Base-by-base conservation (phyloP, 2,329 filamentous ascomycete genomes). In the Monosporascus sp. region DNA sequence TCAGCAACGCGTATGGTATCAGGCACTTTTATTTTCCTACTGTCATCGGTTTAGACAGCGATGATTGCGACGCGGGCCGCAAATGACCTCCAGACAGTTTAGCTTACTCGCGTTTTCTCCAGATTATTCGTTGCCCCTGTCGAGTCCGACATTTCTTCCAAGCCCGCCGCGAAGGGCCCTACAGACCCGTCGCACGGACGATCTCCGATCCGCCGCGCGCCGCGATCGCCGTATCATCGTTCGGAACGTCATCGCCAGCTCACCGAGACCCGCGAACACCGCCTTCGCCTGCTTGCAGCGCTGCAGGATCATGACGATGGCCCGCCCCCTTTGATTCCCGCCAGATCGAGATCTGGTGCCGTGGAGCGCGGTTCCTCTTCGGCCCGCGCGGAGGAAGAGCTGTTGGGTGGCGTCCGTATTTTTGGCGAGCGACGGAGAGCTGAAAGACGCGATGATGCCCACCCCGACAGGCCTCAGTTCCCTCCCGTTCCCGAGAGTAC, bases 71-170 rank as follows among this genome's bases (percentile, higher is more conserved):
- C 27, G 5, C 27, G 9, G 9, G 27, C 27, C 27, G 27, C 27
- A 31, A 31, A 31, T 31, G 27, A 4, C 9, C 9, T 11, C 27
- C 9, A 3, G 27, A 31, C 11, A 2, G 15, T 50, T 43, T n/a
- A 5, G 25, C 39, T 50, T 5, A 50, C 14, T 22, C 38, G 15
- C 25, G 3, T 31, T 36, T 7, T 38, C 48, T 49, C 24, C 56
- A 79, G 77, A 57, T 66, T 78, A 35, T 79, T 77, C 57, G 62
- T 77, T 50, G 73, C 75, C 38, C 74, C 74, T 36, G 70, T 75
- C 57, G 72, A 76, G 59, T 75, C 75, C 48, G 74, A 77, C 55
- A 51, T 75, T 45, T 60, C 67, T 15, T 59, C 65, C 47, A 75
- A 74, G 57, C 50, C 68, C 36, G 57, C 67, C 25, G 59, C 61